phyloP scores from a whole-genome alignment of 768 basidiomycete genomes.

The Agrocybe pediades region DNA sequence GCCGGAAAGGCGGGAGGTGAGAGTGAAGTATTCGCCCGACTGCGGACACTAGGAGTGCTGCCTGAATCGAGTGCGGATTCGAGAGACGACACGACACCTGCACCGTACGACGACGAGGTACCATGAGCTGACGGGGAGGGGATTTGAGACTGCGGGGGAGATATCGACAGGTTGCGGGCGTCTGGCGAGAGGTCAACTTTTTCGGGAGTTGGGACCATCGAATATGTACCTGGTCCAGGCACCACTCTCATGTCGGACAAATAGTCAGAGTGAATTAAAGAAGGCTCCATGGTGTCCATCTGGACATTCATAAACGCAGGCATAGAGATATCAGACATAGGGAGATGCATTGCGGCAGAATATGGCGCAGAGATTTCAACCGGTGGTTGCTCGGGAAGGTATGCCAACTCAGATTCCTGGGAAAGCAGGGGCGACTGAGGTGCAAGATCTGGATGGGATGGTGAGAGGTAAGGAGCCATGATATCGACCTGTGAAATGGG shows the following conservation, averaged over 20 bases:
- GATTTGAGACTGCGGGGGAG: conserved; percentile 36
- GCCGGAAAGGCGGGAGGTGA: conserved; percentile 30
- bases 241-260: conserved; percentile 46
- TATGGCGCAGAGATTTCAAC: conserved; percentile 13
- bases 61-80: conserved; percentile 46
- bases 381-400: conserved; percentile 31
- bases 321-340: conserved; percentile 37
- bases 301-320: conserved; percentile 27
- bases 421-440: conserved; percentile 25
- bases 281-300: conserved; percentile 37
- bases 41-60: conserved; percentile 31
- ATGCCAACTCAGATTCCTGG: conserved; percentile 34
- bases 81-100: conserved; percentile 43
- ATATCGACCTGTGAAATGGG: conserved; percentile 8
- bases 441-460: conserved; percentile 21
- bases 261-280: conserved; percentile 35
- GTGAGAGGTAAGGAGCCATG: conserved; percentile 19
- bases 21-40: conserved; percentile 40
- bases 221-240: conserved; percentile 30
- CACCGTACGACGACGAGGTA: conserved; percentile 37
- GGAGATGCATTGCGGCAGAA: conserved; percentile 35
- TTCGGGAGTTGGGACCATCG: conserved; percentile 32
- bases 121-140: conserved; percentile 40
- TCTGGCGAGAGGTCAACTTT: conserved; percentile 40
- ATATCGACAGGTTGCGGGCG: conserved; percentile 32